Conservation (phyloP, 768 basidiomycete species). For the Boletus pseudo-olivaceus region DNA sequence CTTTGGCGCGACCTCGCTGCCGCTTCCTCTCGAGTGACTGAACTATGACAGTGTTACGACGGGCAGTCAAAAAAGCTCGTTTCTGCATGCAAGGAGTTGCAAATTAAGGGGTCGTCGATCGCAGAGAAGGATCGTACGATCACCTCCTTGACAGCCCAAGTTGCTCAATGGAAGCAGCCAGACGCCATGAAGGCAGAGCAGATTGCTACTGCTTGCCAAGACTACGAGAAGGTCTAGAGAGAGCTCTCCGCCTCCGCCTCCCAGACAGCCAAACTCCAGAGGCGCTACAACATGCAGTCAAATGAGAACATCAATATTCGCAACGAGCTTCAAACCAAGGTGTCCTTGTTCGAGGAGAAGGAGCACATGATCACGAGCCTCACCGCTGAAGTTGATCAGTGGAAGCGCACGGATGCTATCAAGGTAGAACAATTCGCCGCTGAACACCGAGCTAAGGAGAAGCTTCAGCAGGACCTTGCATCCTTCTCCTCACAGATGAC, state of each 20-base stretch:
- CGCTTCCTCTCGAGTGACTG: neutral
- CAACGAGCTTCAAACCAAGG: neutral
- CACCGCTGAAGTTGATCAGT: neutral
- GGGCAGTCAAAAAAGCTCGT: neutral
- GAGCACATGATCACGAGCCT: neutral
- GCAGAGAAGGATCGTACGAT: slow-evolving; percentile 1
- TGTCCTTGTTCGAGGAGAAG: neutral
- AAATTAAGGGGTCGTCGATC: neutral
- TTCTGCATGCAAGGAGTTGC: neutral
- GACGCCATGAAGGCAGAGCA: neutral
- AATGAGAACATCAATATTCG: neutral
- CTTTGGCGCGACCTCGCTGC: neutral
- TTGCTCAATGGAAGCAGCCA: neutral
- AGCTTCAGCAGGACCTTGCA: neutral
- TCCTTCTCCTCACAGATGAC: neutral
- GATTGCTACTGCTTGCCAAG: too few relatives aligned
- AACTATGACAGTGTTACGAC: neutral
- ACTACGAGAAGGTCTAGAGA: neutral
- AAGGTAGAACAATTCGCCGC: neutral
- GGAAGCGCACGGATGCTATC: neutral
- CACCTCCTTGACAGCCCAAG: neutral
- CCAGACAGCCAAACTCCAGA: neutral
- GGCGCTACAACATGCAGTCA: neutral
- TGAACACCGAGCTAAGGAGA: neutral
- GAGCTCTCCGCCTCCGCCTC: neutral